Evolutionary conservation across 345 rosid species (phyloP).

Genomic region (Nephelium lappaceum): DNA sequence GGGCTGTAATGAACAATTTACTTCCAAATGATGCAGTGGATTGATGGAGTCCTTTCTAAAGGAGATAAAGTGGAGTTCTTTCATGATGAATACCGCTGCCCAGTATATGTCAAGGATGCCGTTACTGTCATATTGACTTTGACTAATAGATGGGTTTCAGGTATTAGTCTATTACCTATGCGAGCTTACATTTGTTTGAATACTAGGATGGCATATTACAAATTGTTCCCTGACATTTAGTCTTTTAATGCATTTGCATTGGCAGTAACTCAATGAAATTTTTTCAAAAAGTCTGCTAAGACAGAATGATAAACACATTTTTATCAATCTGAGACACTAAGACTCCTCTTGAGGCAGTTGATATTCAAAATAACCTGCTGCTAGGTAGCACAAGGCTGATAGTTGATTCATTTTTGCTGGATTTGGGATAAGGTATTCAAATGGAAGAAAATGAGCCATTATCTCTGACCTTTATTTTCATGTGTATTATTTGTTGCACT

Average conservation of each 20-base stretch:
- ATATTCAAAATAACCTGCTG: no score
- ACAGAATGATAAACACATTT: not conserved
- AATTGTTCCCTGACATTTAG: not conserved
- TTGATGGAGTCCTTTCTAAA: slow-evolving; percentile 65
- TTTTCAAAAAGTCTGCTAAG: not conserved
- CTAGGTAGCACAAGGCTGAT: not conserved
- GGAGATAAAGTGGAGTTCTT: slow-evolving; percentile 74
- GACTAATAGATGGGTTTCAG: slow-evolving; percentile 62
- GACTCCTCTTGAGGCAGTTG: no score
- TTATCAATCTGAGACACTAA: not conserved
- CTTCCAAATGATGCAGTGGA: slow-evolving; percentile 63
- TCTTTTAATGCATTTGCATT: not conserved
- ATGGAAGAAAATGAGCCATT: not conserved
- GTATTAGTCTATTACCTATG: slow-evolving; percentile 31
- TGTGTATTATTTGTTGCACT: not conserved
- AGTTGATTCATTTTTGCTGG: no score
- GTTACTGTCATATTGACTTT: slow-evolving; percentile 48
- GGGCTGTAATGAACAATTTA: slow-evolving; percentile 8
- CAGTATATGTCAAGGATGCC: slow-evolving; percentile 81
- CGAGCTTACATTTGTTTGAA: not conserved
- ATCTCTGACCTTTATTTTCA: not conserved
- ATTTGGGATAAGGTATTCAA: not conserved
- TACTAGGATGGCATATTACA: not conserved
- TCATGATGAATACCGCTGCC: slow-evolving; percentile 87
- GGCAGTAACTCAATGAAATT: not conserved